These are phyloP conservation scores for Fraxinus anomala DNA, from an alignment of 257 asterid species.

Conservation along the genomic window DNA sequence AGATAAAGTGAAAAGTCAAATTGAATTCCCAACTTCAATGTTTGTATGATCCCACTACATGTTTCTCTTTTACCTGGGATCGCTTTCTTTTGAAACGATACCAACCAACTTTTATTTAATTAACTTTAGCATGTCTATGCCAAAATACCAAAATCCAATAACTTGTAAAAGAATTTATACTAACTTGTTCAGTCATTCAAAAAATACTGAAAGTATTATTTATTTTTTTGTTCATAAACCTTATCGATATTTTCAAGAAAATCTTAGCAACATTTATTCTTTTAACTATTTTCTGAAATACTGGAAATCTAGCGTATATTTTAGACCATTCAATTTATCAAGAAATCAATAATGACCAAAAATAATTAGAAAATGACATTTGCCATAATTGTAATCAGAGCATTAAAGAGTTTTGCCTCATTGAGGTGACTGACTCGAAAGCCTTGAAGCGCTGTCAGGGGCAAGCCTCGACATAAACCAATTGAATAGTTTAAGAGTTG, in stretches of 20 bases:
- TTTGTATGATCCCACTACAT: background rate
- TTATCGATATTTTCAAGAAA: background rate
- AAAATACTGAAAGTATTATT: background rate
- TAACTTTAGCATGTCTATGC: background rate
- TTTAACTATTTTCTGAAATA: background rate
- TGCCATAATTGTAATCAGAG: background rate
- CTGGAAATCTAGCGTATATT: background rate
- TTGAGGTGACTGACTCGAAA: background rate
- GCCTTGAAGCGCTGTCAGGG: background rate
- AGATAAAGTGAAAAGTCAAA: background rate
- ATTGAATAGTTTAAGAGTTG: background rate
- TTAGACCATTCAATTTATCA: background rate
- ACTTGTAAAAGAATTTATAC: background rate
- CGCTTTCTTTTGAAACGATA: background rate
- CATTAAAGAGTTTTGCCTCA: background rate
- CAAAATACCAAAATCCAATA: background rate
- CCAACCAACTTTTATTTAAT: background rate
- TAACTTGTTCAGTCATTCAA: background rate
- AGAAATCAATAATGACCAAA: background rate
- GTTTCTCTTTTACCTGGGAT: background rate
- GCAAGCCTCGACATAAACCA: background rate
- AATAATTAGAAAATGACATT: background rate
- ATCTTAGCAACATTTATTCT: background rate
- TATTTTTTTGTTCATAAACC: background rate
- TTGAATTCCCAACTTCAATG: background rate